Percentiles rank a stretch among this genome's conserved stretches.
Evolutionary conservation across 768 basidiomycete genomes (phyloP).

Genomic region (Thelephora ganbajun): DNA sequence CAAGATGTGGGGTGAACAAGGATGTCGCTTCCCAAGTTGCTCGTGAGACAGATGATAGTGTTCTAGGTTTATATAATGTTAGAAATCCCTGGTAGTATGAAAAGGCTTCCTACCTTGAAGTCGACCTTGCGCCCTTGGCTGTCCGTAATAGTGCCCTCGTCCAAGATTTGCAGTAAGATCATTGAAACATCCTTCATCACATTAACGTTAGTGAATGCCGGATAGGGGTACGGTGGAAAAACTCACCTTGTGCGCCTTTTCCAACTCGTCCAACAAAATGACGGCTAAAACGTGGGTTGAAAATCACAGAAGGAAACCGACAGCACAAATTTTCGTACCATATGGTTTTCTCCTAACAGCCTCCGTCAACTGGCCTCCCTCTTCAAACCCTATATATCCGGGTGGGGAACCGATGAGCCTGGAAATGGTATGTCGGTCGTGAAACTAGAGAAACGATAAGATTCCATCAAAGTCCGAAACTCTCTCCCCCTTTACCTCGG

Average conservation of each 20-base stretch:
- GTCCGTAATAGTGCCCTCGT: conserved; percentile 83
- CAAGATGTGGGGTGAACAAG: conserved; percentile 56
- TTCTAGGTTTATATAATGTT: conserved; percentile 30
- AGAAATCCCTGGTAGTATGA: background rate
- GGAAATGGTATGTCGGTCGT: conserved; percentile 84
- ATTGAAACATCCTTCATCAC: conserved; percentile 59
- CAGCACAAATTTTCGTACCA: conserved; percentile 18
- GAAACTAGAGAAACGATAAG: conserved; percentile 35
- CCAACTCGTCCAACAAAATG: conserved; percentile 51
- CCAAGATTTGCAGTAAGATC: conserved; percentile 82
- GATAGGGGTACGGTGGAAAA: background rate
- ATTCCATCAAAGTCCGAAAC: conserved; percentile 2
- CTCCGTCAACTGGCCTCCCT: conserved; percentile 50
- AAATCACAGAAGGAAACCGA: background rate
- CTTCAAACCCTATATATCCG: conserved; percentile 74
- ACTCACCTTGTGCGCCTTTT: conserved; percentile 69
- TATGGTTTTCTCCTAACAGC: conserved; percentile 52
- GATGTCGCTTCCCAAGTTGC: conserved; percentile 74
- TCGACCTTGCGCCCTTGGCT: conserved; percentile 83
- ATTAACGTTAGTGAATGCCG: background rate
- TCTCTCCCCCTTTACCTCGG: conserved; percentile 34
- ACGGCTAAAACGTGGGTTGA: conserved; percentile 26
- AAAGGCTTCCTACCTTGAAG: conserved; percentile 49
- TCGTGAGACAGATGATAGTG: conserved; percentile 84
- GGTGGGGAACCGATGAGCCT: conserved; percentile 86